Evolutionary conservation across 306 rosid species (phyloP), one percentile per base, ranked within the genome.

Genomic region (Cucumis cinereus): DNA sequence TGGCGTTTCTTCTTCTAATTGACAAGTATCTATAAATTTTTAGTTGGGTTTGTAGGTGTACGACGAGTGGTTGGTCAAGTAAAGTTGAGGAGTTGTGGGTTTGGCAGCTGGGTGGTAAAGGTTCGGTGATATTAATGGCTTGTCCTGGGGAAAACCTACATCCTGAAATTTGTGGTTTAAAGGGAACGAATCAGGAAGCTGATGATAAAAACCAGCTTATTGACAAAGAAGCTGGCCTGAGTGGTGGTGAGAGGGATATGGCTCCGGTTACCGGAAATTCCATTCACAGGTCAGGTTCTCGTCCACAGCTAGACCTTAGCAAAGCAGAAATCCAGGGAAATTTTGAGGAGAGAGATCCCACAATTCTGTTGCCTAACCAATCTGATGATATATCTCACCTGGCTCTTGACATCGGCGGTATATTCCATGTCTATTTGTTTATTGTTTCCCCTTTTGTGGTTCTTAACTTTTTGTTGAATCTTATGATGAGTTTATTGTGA

Each of bases 331-430:
- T 95, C 82, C 86, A 90, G 79, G 91, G 90, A 1, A 90, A 87
- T 84, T 87, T 85, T 23, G 98, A 89, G 83, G 98, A 88, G 87
- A 92, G 86, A 78, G 85, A 92, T 81, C 99, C 98, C 19, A 88
- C 96, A 13, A 95, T 95, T 71, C 85, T 95, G 79, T 79, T 92
- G 86, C 99, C 99, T 23, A 95, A 95, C 76, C 99, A 95, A 81
- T 92, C 99, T 74, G 98, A 95, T 85, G 96, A 95, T 79, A 76
- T 95, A 30, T 90, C 93, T 80, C 99, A 92, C 75, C 82, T 95
- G 9, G 96, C 98, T 79, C 84, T 95, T 77, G 99, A 95, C 76
- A 87, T 95, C 84, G 99, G 99, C 87, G 99, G 98, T 95, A 83
- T 17, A 16, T 36, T 80, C 13, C 2, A 9, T 54, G 6, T 28